A percentile compares a stretch with the other conserved stretches of the same genome.
These are phyloP conservation scores for Solanum piurae DNA, from an alignment of 257 asterid genomes.

Conservation along the genomic window DNA sequence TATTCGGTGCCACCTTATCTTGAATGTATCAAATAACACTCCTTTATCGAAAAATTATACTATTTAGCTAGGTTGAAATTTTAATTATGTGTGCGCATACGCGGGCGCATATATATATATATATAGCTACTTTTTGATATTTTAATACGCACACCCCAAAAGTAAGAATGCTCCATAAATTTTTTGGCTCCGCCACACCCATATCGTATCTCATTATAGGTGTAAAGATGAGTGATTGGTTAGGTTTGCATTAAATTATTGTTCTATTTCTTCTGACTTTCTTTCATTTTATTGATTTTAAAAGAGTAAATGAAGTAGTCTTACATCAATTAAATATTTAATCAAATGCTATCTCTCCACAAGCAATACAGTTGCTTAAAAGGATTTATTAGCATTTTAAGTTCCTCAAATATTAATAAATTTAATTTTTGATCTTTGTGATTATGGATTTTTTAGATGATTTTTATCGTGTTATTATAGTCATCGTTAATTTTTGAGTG, in stretches of 20 bases:
- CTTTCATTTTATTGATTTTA: background rate
- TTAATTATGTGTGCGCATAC: no score
- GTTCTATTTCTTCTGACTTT: background rate
- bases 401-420: background rate
- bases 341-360: background rate
- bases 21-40: background rate
- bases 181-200: background rate
- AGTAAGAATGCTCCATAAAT: rapidly evolving
- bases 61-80: no score
- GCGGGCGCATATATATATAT: no score
- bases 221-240: background rate
- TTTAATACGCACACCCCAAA: no score
- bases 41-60: background rate
- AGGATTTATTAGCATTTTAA: background rate
- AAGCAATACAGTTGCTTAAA: background rate
- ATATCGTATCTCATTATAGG: background rate
- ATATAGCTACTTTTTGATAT: no score
- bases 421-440: background rate
- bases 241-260: background rate
- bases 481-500: background rate
- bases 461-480: background rate
- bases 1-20: background rate
- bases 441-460: background rate
- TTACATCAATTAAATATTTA: background rate
- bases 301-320: background rate